These are phyloP conservation scores for Bipolaris gigantea DNA, from an alignment of 2,329 filamentous ascomycete species.

Conservation along the genomic window DNA sequence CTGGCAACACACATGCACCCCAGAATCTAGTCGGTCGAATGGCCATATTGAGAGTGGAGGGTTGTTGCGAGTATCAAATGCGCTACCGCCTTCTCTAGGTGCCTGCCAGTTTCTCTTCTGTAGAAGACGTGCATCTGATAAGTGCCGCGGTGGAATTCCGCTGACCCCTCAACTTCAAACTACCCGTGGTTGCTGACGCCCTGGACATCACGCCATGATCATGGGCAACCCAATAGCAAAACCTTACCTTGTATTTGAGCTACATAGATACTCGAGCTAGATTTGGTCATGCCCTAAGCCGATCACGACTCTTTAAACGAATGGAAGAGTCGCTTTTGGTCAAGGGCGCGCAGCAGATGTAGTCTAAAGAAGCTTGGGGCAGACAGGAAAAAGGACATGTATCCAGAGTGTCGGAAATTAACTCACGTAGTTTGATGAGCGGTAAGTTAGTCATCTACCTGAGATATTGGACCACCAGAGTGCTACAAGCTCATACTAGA, in stretches of 20 bases:
- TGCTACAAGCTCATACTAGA: background rate
- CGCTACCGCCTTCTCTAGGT: slow-evolving; percentile 13
- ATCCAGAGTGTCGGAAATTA: slow-evolving; percentile 23
- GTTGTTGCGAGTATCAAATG: no score
- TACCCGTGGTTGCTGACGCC: background rate
- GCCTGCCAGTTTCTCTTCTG: slow-evolving; percentile 23
- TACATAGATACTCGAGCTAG: slow-evolving; percentile 21
- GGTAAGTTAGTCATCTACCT: slow-evolving; percentile 28
- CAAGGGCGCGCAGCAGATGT: slow-evolving; percentile 32
- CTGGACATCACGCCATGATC: slow-evolving; percentile 27
- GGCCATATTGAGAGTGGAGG: no score
- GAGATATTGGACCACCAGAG: slow-evolving; percentile 2
- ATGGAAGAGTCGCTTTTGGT: slow-evolving; percentile 22
- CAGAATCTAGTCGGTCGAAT: no score
- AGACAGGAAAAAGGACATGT: slow-evolving; percentile 28
- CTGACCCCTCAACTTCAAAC: background rate
- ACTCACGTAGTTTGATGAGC: slow-evolving; percentile 26
- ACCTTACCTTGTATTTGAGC: slow-evolving; percentile 22
- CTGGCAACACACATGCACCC: no score
- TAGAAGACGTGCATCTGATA: slow-evolving; percentile 41
- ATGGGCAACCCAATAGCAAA: slow-evolving; percentile 32
- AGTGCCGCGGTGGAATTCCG: slow-evolving; percentile 36
- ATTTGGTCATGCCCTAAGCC: slow-evolving; percentile 24
- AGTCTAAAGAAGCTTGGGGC: slow-evolving; percentile 32
- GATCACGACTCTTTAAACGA: slow-evolving; percentile 15